Base-by-base conservation (phyloP, 352 stramenopile genomes). In the Blastocystis sp. region DNA sequence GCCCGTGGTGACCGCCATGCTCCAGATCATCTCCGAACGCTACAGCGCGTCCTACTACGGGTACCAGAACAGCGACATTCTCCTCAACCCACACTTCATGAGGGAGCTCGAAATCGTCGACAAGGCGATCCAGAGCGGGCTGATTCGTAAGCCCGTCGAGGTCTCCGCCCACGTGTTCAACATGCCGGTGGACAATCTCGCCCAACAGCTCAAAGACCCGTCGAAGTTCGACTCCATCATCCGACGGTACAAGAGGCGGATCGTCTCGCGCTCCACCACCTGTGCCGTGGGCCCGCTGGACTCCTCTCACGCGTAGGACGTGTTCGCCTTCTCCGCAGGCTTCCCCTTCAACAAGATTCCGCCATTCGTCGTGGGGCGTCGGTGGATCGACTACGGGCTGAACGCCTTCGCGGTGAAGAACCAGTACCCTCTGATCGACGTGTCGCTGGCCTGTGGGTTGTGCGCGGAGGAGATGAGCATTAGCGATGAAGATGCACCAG, bases 61-160 rank as follows among this genome's bases (percentile, higher is more conserved):
- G 12, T 77, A 77, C 33, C 13, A 29, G 45, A 77, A 77, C 45
- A 77, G 66, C 29, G 66, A 51, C 16, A 77, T 77, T 77, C 45
- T 77, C 12, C 33, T 77, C 12, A 77, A 77, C 16, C n/a, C 21
- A 13, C 21, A 50, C 12, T 45, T 45, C 16, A 55, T 16, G 29
- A 16, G 2, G 66, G 45, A 16, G 16, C 45, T 55, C 45, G 45
- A 55, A 6, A 55, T 55, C 16, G 16, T 77, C 50, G 24, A 6
- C 31, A 16, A 77, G 24, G 66, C 66, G 12, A 51, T 77, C 3
- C 2, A 50, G 21, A 6, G 4, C 0, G 3, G n/a, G 13, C 35
- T 4, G 16, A 31, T 77, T 9, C 66, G 4, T 1, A 55, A 16
- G n/a, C 29, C 37, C n/a, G 66, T 77, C n/a, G 66, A 77, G 55